Evolutionary conservation across 768 basidiomycete species (phyloP), one percentile per base, ranked within the genome.

Genomic region (Chalciporus chontae): DNA sequence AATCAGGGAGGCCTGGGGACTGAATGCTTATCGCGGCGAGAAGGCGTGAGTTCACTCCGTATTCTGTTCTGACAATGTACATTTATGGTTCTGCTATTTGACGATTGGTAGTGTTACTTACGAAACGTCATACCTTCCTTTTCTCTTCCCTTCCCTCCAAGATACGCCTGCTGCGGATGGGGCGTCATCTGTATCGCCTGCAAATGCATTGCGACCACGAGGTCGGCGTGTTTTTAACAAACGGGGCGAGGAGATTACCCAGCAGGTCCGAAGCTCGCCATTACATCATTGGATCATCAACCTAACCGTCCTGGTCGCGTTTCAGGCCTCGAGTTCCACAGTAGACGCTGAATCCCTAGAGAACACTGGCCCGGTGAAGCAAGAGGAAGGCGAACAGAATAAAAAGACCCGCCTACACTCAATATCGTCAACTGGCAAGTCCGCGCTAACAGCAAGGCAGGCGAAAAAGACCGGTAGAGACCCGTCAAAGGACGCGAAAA

Each of bases 101-200:
- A 34, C 23, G 38, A 51, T 45, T 38, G 48, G 53, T 51, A 63
- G 58, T 34, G 70, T 79, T 45, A 67, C 74, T 37, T 75, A 84
- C 58, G 84, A 86, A 63, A 58, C 74, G 14, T 86, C 84, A 1
- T 85, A 84, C 64, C 63, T 85, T 23, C 84, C 84, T 4, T 86
- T 86, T 64, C 65, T 85, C 15, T 84, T 83, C 56, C 67, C 75
- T 47, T 68, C 74, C 38, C 53, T 64, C 43, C 54, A 58, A 8
- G 64, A 65, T 48, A 58, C 53, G 43, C 47, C 59, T 44, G 42
- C 59, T 51, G 60, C 57, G 40, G 51, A 61, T 27, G 52, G 49
- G 19, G 51, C 51, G 46, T 57, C 66, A 43, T 51, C 57, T 47
- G 32, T 55, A 57, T 57, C 57, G 46, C 51, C 50, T 48, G 47